Percentiles rank a stretch among this genome's conserved stretches.
Evolutionary conservation across 148 eudicot genomes (phyloP).

Genomic region (Vaccinium vitisidaea): DNA sequence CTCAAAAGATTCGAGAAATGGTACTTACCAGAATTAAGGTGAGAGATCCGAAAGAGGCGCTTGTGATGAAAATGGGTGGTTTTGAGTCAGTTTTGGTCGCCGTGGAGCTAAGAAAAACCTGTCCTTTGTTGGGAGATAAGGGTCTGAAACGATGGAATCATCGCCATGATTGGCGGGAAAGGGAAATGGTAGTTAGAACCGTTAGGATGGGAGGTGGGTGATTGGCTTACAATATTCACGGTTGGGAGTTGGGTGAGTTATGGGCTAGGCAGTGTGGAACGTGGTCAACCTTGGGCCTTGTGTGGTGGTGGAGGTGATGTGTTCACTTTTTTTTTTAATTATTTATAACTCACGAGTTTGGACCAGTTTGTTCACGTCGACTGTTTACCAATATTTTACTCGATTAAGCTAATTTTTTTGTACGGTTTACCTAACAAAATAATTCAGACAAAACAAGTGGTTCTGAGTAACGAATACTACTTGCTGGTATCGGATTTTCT

Average conservation of each 20-base stretch:
- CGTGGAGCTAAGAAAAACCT: background rate
- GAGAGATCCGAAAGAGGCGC: background rate
- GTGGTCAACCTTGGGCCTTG: background rate
- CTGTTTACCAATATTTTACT: too few species aligned
- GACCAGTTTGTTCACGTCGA: too few species aligned
- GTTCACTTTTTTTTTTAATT: too few species aligned
- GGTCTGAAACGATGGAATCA: conserved; percentile 18
- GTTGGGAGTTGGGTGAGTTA: background rate
- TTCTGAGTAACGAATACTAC: too few species aligned
- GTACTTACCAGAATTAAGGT: background rate
- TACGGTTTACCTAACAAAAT: too few species aligned
- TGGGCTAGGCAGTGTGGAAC: background rate
- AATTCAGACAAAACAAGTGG: too few species aligned
- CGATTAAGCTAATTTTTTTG: too few species aligned
- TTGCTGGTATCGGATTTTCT: too few species aligned
- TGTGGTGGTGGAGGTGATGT: background rate
- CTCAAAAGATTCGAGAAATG: background rate
- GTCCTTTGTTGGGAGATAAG: background rate
- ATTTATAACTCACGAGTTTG: too few species aligned
- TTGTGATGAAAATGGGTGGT: conserved; percentile 11
- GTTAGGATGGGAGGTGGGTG: background rate
- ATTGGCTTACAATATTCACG: background rate
- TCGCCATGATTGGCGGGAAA: conserved; percentile 16
- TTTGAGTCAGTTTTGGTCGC: background rate
- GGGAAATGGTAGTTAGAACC: conserved; percentile 16